Evolutionary conservation across 164 flowering plant species (phyloP), one percentile per base, ranked within the genome.

Genomic region (Vitis labrusca): DNA sequence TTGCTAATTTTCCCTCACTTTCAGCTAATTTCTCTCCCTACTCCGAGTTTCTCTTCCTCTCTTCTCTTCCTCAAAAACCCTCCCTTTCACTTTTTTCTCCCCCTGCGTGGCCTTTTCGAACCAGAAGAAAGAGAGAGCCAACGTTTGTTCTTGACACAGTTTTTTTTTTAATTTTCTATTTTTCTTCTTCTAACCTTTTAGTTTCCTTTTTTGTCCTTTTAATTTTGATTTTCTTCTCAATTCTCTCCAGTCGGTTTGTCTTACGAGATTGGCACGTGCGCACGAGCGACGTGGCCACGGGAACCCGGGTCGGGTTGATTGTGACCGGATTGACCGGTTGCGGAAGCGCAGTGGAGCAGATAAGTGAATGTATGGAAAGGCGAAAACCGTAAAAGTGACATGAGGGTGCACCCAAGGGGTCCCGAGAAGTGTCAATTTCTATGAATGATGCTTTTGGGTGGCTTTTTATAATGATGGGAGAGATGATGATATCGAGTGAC

Each of bases 61-160:
- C 62, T 50, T 66, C 63, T 56, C 29, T 59, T 30, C 19, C 59
- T 59, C 69, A 60, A 71, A 63, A 76, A 75, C 71, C 71, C 74
- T 63, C 54, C 44, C 60, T 51, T 54, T 63, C 54, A 50, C 60
- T 51, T 54, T 67, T 32, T 63, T 32, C 66, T 63, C 72, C 58
- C 57, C 52, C 8, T 54, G 55, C 12, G 62, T 14, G 32, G 11
- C 19, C 50, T 59, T 67, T 61, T 56, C 76, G 70, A 64, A 65
- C 70, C 60, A 61, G 68, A 63, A 63, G 61, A 71, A 50, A 76
- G 61, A 53, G 55, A 56, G 53, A 58, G 53, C 23, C 32, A 48
- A 61, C 66, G 66, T 68, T 68, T 63, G 66, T 64, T 59, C 72
- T 57, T 71, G 51, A 51, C 70, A 49, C 47, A 14, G 12, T 55